Percentiles rank a stretch among this genome's conserved stretches.
Evolutionary conservation across 2,329 filamentous ascomycete species (phyloP).

Genomic region (Helotiales sp.): DNA sequence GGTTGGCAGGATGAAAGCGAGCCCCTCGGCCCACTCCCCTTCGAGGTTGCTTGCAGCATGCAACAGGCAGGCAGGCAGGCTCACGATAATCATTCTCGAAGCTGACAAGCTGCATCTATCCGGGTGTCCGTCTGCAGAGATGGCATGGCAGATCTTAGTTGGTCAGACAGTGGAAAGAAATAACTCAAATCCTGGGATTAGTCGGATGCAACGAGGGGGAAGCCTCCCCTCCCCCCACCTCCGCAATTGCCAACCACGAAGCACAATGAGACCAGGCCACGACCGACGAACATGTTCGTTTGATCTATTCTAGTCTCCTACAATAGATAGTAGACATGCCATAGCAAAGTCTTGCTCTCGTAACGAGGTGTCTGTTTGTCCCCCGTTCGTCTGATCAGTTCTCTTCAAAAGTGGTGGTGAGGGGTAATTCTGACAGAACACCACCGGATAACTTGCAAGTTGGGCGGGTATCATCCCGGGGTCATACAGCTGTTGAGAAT

Average conservation of each 20-base stretch:
- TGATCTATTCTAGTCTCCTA: too few species aligned
- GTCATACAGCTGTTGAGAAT: not conserved
- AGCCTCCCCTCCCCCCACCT: not conserved
- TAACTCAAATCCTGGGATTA: slow-evolving; percentile 2
- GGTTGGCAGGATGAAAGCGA: not conserved
- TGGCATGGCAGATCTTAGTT: not conserved
- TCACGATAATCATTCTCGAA: slow-evolving; percentile 9
- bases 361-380: not conserved
- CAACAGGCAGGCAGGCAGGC: not conserved
- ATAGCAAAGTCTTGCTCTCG: not conserved
- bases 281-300: too few species aligned
- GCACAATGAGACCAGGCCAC: not conserved
- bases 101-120: slow-evolving; percentile 15
- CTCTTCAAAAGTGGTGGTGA: not conserved
- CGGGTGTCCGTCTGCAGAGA: not conserved
- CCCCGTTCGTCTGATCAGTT: not conserved
- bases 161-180: not conserved
- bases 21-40: not conserved
- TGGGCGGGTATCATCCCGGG: slow-evolving; percentile 2
- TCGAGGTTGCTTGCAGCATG: slow-evolving; percentile 7
- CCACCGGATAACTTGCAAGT: not conserved
- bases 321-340: not conserved
- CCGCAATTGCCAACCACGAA: not conserved
- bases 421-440: not conserved
- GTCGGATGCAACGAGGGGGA: not conserved